Conservation (phyloP, 2,329 filamentous ascomycete genomes). For the Colletotrichum lindemuthianum region DNA sequence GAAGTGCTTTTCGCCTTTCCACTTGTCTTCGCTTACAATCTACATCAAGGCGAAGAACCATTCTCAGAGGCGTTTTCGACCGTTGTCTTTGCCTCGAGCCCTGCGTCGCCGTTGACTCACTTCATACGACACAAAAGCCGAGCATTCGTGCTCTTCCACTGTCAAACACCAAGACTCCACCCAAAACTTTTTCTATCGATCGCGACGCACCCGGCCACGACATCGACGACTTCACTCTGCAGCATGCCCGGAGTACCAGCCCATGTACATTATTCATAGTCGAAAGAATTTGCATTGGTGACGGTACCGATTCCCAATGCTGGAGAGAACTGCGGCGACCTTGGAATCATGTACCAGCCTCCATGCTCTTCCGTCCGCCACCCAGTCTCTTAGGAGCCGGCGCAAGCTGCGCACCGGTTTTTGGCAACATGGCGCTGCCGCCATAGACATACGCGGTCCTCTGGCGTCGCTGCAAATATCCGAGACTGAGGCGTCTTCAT, state of each 20-base stretch:
- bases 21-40: neutral
- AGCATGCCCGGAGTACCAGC: constrained; percentile 20
- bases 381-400: constrained; percentile 49
- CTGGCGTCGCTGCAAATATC: constrained; percentile 44
- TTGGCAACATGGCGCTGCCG: constrained; percentile 64
- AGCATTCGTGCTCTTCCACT: constrained; percentile 16
- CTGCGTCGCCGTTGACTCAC: too few species aligned
- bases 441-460: constrained; percentile 56
- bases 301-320: constrained; percentile 53
- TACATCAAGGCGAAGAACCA: too few species aligned
- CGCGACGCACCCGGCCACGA: constrained; percentile 19
- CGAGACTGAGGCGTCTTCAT: constrained; percentile 37
- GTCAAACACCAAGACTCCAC: constrained; percentile 24
- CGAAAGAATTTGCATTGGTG: constrained; percentile 21
- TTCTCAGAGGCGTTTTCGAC: too few species aligned
- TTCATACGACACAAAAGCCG: too few species aligned
- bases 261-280: constrained; percentile 18
- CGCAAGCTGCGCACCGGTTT: constrained; percentile 60
- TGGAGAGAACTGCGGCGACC: constrained; percentile 66
- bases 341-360: constrained; percentile 67
- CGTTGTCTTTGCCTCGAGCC: too few species aligned
- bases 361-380: constrained; percentile 56
- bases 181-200: constrained; percentile 18
- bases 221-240: constrained; percentile 2
- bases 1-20: neutral